These are phyloP conservation scores for Citrus mangshanensis DNA, from an alignment of 345 rosid genomes.

Conservation along the genomic window DNA sequence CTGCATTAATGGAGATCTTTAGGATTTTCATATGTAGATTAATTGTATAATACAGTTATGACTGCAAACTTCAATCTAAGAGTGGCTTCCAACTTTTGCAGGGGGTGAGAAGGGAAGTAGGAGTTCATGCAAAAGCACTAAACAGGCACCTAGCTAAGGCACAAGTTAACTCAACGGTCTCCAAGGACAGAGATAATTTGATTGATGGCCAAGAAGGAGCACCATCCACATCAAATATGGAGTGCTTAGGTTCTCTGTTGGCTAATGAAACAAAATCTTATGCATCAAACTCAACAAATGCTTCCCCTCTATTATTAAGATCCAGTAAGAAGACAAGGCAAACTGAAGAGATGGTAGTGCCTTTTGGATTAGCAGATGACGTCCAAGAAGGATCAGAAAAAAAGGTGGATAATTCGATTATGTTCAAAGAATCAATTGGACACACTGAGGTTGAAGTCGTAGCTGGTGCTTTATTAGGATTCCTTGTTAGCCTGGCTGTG, in stretches of 20 bases:
- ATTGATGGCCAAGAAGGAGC: constrained; percentile 17
- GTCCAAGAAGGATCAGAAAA: constrained; percentile 20
- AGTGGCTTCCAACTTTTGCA: constrained; percentile 21
- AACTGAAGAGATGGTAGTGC: not conserved
- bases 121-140: constrained; percentile 66
- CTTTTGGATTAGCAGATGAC: constrained; percentile 9
- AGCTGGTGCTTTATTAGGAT: constrained; percentile 76
- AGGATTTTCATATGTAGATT: not conserved
- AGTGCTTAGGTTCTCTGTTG: constrained; percentile 3
- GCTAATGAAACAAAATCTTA: constrained; percentile 21
- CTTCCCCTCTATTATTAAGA: constrained; percentile 19
- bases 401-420: not conserved
- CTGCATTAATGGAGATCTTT: not conserved
- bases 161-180: constrained; percentile 5
- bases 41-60: not conserved
- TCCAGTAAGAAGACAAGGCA: constrained; percentile 5
- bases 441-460: constrained; percentile 83
- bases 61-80: not conserved
- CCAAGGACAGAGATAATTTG: constrained; percentile 17
- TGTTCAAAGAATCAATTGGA: constrained; percentile 78
- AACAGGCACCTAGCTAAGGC: constrained; percentile 38
- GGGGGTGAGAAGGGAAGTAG: constrained; percentile 98
- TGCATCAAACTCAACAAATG: constrained; percentile 10
- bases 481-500: constrained; percentile 55
- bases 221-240: not conserved